Conservation (phyloP, 495 filamentous ascomycete genomes). For the Parathielavia hyrcaniae region DNA sequence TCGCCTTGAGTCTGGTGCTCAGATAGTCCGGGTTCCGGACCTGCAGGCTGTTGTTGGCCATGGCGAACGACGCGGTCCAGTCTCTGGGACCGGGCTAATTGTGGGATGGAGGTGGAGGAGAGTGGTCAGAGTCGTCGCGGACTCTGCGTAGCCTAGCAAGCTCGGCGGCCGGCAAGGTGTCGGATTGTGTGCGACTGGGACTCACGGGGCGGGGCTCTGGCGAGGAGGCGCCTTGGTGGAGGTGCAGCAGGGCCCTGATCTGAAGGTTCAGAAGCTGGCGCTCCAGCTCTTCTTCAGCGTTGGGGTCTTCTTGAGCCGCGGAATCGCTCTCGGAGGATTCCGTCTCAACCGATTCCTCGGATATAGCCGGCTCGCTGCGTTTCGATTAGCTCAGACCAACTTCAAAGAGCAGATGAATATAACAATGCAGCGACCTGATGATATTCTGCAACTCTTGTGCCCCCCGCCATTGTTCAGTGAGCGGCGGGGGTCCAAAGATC, state of each 20-base stretch:
- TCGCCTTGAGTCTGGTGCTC: slow-evolving; percentile 42
- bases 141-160: background rate
- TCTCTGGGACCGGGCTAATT: slow-evolving; percentile 6
- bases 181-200: background rate
- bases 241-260: background rate
- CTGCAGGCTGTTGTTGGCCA: slow-evolving; percentile 35
- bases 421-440: no score
- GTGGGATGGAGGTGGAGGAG: background rate
- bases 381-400: background rate
- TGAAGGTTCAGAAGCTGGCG: background rate
- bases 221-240: background rate
- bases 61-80: slow-evolving; percentile 21
- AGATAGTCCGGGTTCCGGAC: slow-evolving; percentile 37
- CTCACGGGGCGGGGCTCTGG: background rate
- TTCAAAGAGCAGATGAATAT: background rate
- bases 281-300: background rate
- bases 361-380: background rate
- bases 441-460: no score
- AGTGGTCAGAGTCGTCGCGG: background rate
- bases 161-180: background rate
- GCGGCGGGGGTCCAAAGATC: background rate
- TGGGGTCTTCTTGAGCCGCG: background rate
- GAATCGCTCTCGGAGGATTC: background rate
- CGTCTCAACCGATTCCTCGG: background rate
- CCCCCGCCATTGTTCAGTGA: background rate